These are phyloP conservation scores for Backusella parvicylindrica DNA, from an alignment of 192 early-diverging fungal genomes.

Conservation along the genomic window DNA sequence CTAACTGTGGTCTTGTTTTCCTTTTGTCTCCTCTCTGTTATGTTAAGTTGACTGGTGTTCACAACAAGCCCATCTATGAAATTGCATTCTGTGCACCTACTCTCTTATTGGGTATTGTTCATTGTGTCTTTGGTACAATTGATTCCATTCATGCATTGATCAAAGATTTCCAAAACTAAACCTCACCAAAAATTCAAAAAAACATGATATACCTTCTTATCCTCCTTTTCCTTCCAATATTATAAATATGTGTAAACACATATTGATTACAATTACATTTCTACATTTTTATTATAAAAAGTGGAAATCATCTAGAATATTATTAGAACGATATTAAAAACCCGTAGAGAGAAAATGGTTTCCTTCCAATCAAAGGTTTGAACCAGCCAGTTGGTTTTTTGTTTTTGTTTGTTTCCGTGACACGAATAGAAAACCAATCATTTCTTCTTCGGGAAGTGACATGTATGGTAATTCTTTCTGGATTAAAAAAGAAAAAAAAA, in stretches of 20 bases:
- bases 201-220: no score
- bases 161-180: conserved; percentile 14
- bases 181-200: no score
- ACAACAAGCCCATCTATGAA: conserved; percentile 39
- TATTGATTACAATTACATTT: no score
- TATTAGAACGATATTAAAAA: no score
- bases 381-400: background rate
- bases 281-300: no score
- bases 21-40: conserved; percentile 79
- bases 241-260: no score
- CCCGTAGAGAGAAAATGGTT: background rate
- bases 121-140: conserved; percentile 58
- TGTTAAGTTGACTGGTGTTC: conserved; percentile 63
- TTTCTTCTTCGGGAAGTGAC: background rate
- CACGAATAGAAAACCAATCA: background rate
- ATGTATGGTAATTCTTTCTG: background rate
- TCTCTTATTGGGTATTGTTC: conserved; percentile 58
- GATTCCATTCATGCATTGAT: conserved; percentile 61
- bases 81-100: conserved; percentile 53
- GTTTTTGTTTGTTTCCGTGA: background rate
- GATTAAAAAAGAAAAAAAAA: background rate
- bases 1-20: conserved; percentile 79
- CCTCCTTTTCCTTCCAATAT: no score
- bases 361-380: background rate
- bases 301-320: no score